Base-by-base conservation (phyloP, 192 early-diverging fungal genomes). In the Coemansia biformis region DNA sequence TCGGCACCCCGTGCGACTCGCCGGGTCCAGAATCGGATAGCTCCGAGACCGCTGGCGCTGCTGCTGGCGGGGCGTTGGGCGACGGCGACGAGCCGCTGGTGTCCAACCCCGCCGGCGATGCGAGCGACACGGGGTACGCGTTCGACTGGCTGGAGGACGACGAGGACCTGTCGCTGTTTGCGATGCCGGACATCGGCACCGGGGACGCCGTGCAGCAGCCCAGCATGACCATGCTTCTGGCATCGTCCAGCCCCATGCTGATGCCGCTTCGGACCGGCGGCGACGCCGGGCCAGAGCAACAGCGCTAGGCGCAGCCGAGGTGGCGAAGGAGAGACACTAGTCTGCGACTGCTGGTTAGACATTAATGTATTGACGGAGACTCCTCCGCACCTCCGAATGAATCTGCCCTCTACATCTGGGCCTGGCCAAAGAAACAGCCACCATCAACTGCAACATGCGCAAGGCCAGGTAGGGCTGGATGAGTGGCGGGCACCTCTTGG, bases 141-240 rank as follows among this genome's bases (percentile, higher is more conserved):
- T 74, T 74, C 38, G 71, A 49, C 7, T 74, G 71, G 71, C 51
- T 74, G 21, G 71, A 74, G 39, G 64, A 66, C 48, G 64, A 59
- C 10, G 63, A 66, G 26, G 71, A 74, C 29, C 37, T 74, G 46
- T 42, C 49, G 15, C 39, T 74, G 40, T 74, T 74, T 62, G 50
- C 71, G 7, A 66, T 66, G 45, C 63, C 71, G 0, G 53, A 51
- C 29, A 41, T 73, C 21, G 28, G 37, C 17, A 14, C 46, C 19
- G 43, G 39, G 7, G 43, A 45, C 21, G 34, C 36, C 15, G 32
- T n/a, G 9, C 48, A 50, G 21, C 59, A 37, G 32, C 61, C 46
- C 1, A 70, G 49, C 38, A 42, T 63, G 54, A 62, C 61, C 1
- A 64, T 72, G 61, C 31, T 72, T 35, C 57, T 72, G 43, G 68